Base-by-base conservation (phyloP, 2,329 filamentous ascomycete genomes). In the Didymella lethalis region DNA sequence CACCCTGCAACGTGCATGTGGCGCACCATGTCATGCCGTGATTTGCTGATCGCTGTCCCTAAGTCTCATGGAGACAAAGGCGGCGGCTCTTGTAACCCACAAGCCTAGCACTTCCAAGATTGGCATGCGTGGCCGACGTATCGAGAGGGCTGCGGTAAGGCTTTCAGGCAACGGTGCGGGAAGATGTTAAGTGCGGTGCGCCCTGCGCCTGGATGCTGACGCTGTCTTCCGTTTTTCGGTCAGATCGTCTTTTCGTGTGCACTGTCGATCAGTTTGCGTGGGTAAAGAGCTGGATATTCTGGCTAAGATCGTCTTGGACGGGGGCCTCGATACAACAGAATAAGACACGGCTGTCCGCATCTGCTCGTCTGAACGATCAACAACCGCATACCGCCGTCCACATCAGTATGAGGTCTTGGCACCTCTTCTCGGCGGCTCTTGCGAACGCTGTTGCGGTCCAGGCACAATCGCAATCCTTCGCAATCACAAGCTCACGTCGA, bases 401-500 rank as follows among this genome's bases (percentile, higher is more conserved):
- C 14, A 18, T 49, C 50, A 50, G 11, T 31, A 74, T 74, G 71
- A 72, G 63, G 54, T 49, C 63, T 2, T 45, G 64, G 18, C 32
- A 54, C 29, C 50, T 65, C 26, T 47, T 72, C 6, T 52, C 62
- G n/a, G 66, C 59, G 54, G 51, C 72, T 16, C 34, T 68, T 45
- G 64, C 70, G 31, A 29, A 51, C 20, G 56, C 62, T 40, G 66
- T 56, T 8, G 49, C 64, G 20, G 67, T 68, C 20, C 66, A 71
- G 50, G 46, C 52, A 41, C 57, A 62, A 29, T 59, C 61, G 29
- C 54, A 61, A 34, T 59, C 59, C 2, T 56, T 46, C 7, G 31
- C 36, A 2, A 29, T 46, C 36, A 53, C 38, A 11, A 32, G 44
- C 3, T 54, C 55, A 2, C 57, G 36, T 25, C 57, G 54, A 2